Evolutionary conservation across 2,329 filamentous ascomycete genomes (phyloP).

Genomic region (Fusarium miscanthi): DNA sequence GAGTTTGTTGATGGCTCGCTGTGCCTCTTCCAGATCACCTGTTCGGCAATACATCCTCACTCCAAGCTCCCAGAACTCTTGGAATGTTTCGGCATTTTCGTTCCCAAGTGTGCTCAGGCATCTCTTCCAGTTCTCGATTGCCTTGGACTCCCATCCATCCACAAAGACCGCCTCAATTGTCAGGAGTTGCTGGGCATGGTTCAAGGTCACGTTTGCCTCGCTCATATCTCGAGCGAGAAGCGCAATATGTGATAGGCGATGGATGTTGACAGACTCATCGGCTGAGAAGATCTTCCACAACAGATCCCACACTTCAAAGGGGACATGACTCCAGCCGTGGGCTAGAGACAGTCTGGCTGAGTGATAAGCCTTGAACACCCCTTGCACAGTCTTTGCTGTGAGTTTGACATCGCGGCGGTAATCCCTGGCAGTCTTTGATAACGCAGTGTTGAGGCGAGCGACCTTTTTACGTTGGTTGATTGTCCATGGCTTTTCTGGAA

Average conservation of each 20-base stretch:
- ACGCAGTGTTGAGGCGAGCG: conserved; percentile 49
- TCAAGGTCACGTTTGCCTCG: conserved; percentile 65
- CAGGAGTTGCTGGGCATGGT: conserved; percentile 68
- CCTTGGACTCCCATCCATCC: conserved; percentile 68
- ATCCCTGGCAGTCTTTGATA: conserved; percentile 47
- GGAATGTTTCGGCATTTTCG: conserved; percentile 57
- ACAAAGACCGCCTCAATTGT: conserved; percentile 76
- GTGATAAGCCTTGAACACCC: conserved; percentile 63
- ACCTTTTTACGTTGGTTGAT: conserved; percentile 54
- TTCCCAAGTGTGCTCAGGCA: conserved; percentile 64
- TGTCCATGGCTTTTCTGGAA: conserved; percentile 52
- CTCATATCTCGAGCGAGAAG: conserved; percentile 74
- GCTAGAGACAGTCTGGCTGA: conserved; percentile 58
- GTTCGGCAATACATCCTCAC: conserved; percentile 70
- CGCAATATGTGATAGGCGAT: conserved; percentile 70
- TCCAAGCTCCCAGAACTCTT: conserved; percentile 72
- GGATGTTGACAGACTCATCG: conserved; percentile 60
- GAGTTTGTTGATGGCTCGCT: conserved; percentile 65
- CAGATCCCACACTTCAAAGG: conserved; percentile 69
- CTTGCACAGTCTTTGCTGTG: conserved; percentile 51
- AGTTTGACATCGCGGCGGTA: conserved; percentile 44
- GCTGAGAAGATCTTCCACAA: conserved; percentile 73
- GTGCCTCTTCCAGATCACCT: conserved; percentile 69
- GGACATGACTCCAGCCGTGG: conserved; percentile 64
- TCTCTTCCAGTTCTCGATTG: conserved; percentile 72